Evolutionary conservation across 2,329 filamentous ascomycete genomes (phyloP).

Genomic region (Exophiala calicioides): DNA sequence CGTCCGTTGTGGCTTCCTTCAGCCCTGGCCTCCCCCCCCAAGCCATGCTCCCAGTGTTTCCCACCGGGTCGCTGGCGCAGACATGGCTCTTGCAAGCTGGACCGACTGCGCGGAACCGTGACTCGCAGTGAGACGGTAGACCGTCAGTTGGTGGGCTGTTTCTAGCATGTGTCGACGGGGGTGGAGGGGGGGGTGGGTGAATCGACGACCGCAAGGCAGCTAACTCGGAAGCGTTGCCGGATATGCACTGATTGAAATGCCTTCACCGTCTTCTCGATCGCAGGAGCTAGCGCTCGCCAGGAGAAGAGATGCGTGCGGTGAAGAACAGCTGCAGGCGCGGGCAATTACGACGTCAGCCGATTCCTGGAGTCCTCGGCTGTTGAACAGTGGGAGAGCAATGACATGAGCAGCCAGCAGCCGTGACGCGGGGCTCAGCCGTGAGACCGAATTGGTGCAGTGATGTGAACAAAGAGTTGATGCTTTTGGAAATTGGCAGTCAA

Average conservation of each 20-base stretch:
- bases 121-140: not conserved
- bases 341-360: too few relatives aligned
- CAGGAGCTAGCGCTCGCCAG: not conserved
- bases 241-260: slow-evolving; percentile 15
- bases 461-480: not conserved
- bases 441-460: not conserved
- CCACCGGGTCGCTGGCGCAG: not conserved
- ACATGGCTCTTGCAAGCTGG: slow-evolving; percentile 8
- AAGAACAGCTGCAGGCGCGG: too few relatives aligned
- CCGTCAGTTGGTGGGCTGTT: not conserved
- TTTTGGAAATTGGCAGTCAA: slow-evolving; percentile 5
- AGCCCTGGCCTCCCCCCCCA: slow-evolving; percentile 5
- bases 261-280: slow-evolving; percentile 12
- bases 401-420: slow-evolving; percentile 1
- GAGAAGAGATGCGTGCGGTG: slow-evolving; percentile 3
- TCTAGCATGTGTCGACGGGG: not conserved
- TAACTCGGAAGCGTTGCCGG: slow-evolving; percentile 1
- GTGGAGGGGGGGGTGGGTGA: too few relatives aligned
- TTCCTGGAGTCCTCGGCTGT: too few relatives aligned
- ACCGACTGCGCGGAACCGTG: slow-evolving; percentile 16
- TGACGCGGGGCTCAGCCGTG: slow-evolving; percentile 7
- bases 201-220: too few relatives aligned
- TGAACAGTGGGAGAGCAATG: too few relatives aligned
- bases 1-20: slow-evolving; percentile 18
- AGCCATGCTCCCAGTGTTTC: slow-evolving; percentile 10